phyloP scores from a whole-genome alignment of 78 protist genomes.

The Dictyostelium capitatum region DNA sequence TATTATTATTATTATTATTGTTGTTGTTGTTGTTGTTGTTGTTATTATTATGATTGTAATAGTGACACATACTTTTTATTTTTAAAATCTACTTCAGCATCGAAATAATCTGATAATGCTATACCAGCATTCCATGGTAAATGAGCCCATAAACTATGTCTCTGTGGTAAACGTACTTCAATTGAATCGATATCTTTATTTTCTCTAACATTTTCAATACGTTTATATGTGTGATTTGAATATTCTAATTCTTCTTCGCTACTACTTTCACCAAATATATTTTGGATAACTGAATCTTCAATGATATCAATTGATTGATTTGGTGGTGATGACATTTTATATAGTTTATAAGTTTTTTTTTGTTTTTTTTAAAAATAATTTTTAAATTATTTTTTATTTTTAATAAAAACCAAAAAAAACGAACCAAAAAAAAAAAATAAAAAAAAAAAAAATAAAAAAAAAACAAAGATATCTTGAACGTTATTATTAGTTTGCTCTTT shows the following conservation, averaged over 20 bases:
- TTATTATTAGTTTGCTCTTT: too few species aligned
- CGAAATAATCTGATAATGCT: slow-evolving; percentile 61
- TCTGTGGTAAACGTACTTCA: slow-evolving; percentile 49
- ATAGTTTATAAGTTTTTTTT: too few species aligned
- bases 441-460: neutral
- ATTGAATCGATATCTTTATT: slow-evolving; percentile 12
- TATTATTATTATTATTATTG: neutral
- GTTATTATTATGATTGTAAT: neutral
- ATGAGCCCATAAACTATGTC: slow-evolving; percentile 76
- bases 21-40: too few species aligned
- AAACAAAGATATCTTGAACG: too few species aligned
- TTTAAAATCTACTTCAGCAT: slow-evolving; percentile 27
- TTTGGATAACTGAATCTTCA: slow-evolving; percentile 7
- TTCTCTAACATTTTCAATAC: slow-evolving; percentile 20
- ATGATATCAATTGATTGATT: slow-evolving; percentile 6
- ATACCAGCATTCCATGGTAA: slow-evolving; percentile 73
- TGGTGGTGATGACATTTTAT: slow-evolving; percentile 61
- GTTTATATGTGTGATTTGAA: slow-evolving; percentile 17
- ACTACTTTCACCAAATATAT: slow-evolving; percentile 33
- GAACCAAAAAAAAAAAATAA: neutral
- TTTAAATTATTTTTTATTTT: neutral
- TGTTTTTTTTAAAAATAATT: neutral
- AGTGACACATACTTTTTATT: slow-evolving; percentile 34
- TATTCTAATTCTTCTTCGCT: slow-evolving; percentile 59
- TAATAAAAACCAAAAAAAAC: neutral